phyloP scores from a whole-genome alignment of 352 stramenopile genomes.

The Plasmopara halstedii region DNA sequence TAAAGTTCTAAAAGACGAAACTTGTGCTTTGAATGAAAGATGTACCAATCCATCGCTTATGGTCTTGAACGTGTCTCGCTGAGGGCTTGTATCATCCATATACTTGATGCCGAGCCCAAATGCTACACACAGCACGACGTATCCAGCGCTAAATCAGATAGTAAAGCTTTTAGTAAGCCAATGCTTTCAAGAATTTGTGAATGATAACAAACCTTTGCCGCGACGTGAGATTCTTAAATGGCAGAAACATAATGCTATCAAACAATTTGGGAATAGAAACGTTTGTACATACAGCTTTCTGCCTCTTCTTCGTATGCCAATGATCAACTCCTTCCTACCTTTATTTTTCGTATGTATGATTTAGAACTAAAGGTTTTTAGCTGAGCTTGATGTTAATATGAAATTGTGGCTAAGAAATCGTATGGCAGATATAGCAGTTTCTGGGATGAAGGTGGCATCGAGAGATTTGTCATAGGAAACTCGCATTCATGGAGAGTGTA shows the following conservation, averaged over 20 bases:
- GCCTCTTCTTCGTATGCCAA: too few species aligned
- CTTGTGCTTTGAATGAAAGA: not conserved
- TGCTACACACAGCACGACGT: constrained; percentile 51
- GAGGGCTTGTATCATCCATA: constrained; percentile 53
- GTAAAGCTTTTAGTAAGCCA: not conserved
- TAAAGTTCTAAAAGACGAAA: not conserved
- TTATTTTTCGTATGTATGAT: too few species aligned
- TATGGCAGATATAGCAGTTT: too few species aligned
- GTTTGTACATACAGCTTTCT: too few species aligned
- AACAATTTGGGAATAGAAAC: too few species aligned
- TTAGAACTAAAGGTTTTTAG: too few species aligned
- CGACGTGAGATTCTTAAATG: constrained; percentile 28
- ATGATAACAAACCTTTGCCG: constrained; percentile 36
- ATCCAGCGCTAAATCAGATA: constrained; percentile 32
- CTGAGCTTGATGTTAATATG: too few species aligned
- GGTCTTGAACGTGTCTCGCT: constrained; percentile 24
- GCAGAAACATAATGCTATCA: not conserved
- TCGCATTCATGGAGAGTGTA: too few species aligned
- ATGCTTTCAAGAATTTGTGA: not conserved
- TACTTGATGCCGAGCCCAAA: constrained; percentile 62
- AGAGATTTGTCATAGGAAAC: too few species aligned
- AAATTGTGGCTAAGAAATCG: too few species aligned
- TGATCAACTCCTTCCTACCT: too few species aligned
- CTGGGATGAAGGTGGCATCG: too few species aligned
- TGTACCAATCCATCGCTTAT: constrained; percentile 39